Evolutionary conservation across 176 grass and related monocot species (phyloP).

Genomic region (Lolium multiflorum): DNA sequence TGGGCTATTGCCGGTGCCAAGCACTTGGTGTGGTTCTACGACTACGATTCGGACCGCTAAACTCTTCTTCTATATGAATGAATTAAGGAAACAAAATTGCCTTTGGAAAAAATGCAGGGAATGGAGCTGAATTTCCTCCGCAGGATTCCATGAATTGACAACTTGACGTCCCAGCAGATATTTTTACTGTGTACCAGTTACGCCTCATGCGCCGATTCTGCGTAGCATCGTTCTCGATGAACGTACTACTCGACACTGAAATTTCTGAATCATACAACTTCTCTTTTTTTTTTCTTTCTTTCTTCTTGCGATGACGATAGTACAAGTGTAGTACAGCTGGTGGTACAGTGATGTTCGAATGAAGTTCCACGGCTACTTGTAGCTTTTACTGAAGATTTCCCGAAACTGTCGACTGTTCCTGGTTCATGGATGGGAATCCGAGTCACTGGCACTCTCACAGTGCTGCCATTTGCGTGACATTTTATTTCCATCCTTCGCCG

Average conservation of each 20-base stretch:
- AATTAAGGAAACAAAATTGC: too few relatives aligned
- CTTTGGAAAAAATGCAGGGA: not conserved
- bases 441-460: not conserved
- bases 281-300: not conserved
- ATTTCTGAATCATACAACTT: not conserved
- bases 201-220: not conserved
- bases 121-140: conserved; percentile 23
- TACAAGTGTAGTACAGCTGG: not conserved
- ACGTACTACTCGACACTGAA: not conserved
- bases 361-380: not conserved
- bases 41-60: too few relatives aligned
- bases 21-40: too few relatives aligned
- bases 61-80: too few relatives aligned
- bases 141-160: not conserved
- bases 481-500: not conserved
- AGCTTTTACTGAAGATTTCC: not conserved
- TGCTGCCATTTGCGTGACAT: not conserved
- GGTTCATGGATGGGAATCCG: not conserved
- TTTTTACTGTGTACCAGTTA: too few relatives aligned
- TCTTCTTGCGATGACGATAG: not conserved
- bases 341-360: not conserved
- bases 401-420: conserved; percentile 11
- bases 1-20: too few relatives aligned
- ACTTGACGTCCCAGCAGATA: not conserved
- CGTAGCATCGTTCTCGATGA: not conserved